phyloP scores from a whole-genome alignment of 257 asterid species.

The Fraxinus quadrangulata region DNA sequence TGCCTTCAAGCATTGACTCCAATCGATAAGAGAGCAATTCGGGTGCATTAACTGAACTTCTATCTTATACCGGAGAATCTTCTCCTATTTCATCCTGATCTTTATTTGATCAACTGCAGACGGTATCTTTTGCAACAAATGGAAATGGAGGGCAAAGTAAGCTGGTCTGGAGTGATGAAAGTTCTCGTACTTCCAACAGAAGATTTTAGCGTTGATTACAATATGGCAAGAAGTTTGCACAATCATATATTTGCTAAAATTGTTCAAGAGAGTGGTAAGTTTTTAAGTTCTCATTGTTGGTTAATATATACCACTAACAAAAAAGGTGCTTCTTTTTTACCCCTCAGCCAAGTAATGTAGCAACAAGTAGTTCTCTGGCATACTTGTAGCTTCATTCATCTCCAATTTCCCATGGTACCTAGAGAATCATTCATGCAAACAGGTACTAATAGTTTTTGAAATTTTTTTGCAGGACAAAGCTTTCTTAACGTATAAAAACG shows the following conservation, averaged over 20 bases:
- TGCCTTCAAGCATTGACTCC: constrained; percentile 65
- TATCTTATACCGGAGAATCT: constrained; percentile 16
- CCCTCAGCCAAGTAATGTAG: constrained; percentile 21
- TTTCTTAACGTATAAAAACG: not conserved
- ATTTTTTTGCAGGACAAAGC: not conserved
- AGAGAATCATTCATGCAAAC: not conserved
- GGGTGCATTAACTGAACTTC: constrained; percentile 46
- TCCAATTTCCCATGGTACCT: not conserved
- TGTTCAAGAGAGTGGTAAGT: constrained; percentile 11
- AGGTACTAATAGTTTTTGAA: not conserved
- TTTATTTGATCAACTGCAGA: constrained; percentile 55
- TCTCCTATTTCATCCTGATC: constrained; percentile 25
- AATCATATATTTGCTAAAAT: not conserved
- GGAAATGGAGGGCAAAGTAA: constrained; percentile 89
- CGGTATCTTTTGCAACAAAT: constrained; percentile 63
- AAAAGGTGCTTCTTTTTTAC: constrained; percentile 26
- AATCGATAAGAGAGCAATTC: constrained; percentile 75
- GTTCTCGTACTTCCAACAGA: constrained; percentile 45
- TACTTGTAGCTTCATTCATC: constrained; percentile 19
- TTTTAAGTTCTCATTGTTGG: constrained; percentile 21
- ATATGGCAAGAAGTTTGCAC: constrained; percentile 20
- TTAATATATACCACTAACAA: constrained; percentile 12
- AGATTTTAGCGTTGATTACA: constrained; percentile 38
- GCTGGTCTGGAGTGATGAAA: constrained; percentile 70
- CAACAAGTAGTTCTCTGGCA: constrained; percentile 22